Conservation (phyloP, 208 protist species). For the Histomonas meleagridis region DNA sequence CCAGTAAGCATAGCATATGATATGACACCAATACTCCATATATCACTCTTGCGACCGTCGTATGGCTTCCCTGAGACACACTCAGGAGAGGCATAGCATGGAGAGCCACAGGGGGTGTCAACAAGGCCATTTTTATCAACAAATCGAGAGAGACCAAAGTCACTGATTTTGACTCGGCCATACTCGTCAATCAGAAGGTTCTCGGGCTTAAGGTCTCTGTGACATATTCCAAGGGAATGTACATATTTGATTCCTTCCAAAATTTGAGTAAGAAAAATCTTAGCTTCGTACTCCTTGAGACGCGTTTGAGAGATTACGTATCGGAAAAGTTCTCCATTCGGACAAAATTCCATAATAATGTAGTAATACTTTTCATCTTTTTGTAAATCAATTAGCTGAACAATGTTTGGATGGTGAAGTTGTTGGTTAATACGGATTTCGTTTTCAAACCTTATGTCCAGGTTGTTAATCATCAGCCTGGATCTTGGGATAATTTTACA, state of each 20-base stretch:
- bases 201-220: conserved; percentile 20
- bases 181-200: not conserved
- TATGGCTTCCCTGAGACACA: not conserved
- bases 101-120: not conserved
- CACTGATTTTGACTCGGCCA: not conserved
- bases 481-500: not conserved
- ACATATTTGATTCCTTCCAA: not conserved
- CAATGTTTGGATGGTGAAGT: not conserved
- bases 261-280: not conserved
- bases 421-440: not conserved
- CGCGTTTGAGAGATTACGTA: not conserved
- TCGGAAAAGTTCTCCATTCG: not conserved
- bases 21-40: not conserved
- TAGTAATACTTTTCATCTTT: conserved; percentile 1
- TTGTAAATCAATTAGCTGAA: not conserved
- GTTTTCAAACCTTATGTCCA: not conserved
- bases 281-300: not conserved
- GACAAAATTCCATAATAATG: conserved; percentile 28
- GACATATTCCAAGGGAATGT: not conserved
- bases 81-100: not conserved
- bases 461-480: not conserved
- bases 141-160: not conserved
- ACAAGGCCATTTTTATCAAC: not conserved
- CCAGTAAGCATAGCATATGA: not conserved
- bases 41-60: not conserved